Evolutionary conservation across 2,329 filamentous ascomycete genomes (phyloP).

Genomic region (Clonostachys rhizophaga): DNA sequence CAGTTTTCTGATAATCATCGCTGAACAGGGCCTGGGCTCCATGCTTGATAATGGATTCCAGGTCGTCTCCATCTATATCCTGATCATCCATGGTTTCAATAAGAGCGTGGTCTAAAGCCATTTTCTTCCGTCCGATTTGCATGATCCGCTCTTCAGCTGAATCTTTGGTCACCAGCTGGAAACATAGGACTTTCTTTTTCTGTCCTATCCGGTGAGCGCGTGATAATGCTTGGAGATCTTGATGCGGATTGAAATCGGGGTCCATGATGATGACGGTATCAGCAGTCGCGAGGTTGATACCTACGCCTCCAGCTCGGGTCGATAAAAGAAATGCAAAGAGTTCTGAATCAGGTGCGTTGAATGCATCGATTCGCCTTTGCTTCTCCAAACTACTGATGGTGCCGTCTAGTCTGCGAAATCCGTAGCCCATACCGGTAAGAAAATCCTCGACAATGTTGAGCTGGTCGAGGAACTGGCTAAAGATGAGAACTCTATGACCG

Average conservation of each 20-base stretch:
- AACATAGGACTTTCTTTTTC: slow-evolving; percentile 91
- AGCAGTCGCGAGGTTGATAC: slow-evolving; percentile 94
- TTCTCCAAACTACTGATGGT: slow-evolving; percentile 76
- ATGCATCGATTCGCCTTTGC: slow-evolving; percentile 90
- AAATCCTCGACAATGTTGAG: slow-evolving; percentile 93
- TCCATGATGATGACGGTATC: slow-evolving; percentile 98
- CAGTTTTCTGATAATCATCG: slow-evolving; percentile 62
- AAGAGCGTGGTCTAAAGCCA: slow-evolving; percentile 90
- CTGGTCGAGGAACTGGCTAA: slow-evolving; percentile 90
- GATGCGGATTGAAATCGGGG: slow-evolving; percentile 95
- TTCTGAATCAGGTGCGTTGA: slow-evolving; percentile 77
- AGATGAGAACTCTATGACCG: slow-evolving; percentile 88
- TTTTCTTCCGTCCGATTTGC: slow-evolving; percentile 91
- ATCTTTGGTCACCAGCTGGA: slow-evolving; percentile 86
- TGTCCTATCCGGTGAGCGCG: slow-evolving; percentile 95
- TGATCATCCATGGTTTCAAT: slow-evolving; percentile 88
- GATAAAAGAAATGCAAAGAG: slow-evolving; percentile 91
- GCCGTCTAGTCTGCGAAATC: slow-evolving; percentile 83
- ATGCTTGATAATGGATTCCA: slow-evolving; percentile 83
- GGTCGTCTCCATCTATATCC: slow-evolving; percentile 72
- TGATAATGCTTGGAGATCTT: slow-evolving; percentile 93
- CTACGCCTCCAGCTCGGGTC: slow-evolving; percentile 90
- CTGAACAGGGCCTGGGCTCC: slow-evolving; percentile 85
- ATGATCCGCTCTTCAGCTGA: slow-evolving; percentile 95
- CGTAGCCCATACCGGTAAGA: slow-evolving; percentile 66